Percentiles rank a stretch among this genome's conserved stretches.
phyloP scores from a whole-genome alignment of 2,329 filamentous ascomycete genomes.

The Byssothecium circinans region DNA sequence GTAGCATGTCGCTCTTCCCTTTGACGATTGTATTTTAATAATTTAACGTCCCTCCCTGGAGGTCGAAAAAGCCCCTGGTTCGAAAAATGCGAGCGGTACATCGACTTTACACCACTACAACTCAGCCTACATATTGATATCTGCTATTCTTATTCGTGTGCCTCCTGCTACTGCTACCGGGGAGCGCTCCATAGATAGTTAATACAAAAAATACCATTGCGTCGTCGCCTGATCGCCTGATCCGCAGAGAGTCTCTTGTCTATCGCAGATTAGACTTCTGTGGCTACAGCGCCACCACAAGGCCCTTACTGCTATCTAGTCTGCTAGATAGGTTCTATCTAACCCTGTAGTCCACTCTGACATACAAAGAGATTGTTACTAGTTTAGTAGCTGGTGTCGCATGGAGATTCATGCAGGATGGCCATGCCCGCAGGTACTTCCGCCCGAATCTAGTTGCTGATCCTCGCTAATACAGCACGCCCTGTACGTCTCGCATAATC shows the following conservation, averaged over 20 bases:
- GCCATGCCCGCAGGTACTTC: conserved; percentile 6
- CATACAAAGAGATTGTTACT: background rate
- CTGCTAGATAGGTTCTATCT: conserved; percentile 3
- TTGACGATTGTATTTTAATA: no score
- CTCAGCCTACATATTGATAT: conserved; percentile 2
- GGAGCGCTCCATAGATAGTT: background rate
- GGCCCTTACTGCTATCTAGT: conserved; percentile 3
- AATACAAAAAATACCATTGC: conserved; percentile 6
- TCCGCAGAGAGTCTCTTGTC: conserved; percentile 1
- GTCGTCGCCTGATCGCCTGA: conserved; percentile 1
- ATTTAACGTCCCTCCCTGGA: conserved; percentile 8
- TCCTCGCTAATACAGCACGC: conserved; percentile 3
- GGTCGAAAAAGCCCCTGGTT: conserved; percentile 8
- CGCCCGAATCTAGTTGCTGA: conserved; percentile 3
- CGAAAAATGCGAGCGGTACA: conserved; percentile 9
- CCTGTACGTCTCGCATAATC: background rate
- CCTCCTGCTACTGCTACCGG: conserved; percentile 2
- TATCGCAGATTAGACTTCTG: background rate
- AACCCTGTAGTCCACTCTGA: conserved; percentile 3
- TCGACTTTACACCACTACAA: conserved; percentile 5
- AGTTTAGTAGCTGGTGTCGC: conserved; percentile 1
- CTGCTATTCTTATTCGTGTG: conserved; percentile 1
- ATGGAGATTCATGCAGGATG: conserved; percentile 9
- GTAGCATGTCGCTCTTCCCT: no score
- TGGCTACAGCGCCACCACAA: conserved; percentile 4